These are phyloP conservation scores for Zoysia pacifica DNA, from an alignment of 176 grass and related monocot species.

Conservation along the genomic window DNA sequence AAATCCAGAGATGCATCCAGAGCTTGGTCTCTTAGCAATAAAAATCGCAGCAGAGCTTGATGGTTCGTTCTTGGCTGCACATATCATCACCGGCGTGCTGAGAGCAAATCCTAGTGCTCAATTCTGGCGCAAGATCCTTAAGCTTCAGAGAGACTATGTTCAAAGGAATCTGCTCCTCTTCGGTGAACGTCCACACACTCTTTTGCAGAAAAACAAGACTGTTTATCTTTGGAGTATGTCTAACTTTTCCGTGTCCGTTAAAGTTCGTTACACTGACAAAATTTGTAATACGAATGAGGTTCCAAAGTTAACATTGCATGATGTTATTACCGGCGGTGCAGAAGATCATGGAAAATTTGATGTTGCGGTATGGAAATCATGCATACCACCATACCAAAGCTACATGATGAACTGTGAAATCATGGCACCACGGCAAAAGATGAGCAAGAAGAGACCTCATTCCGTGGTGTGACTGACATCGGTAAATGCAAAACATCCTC, in stretches of 20 bases:
- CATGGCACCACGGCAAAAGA: background rate
- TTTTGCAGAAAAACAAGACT: background rate
- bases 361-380: background rate
- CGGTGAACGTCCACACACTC: background rate
- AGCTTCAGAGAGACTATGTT: background rate
- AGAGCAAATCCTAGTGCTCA: background rate
- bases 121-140: background rate
- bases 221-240: background rate
- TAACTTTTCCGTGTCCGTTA: background rate
- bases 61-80: slow-evolving; percentile 16
- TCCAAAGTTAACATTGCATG: background rate
- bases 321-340: background rate
- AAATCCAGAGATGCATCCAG: background rate
- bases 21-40: slow-evolving; percentile 24
- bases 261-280: background rate
- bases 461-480: background rate
- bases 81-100: background rate
- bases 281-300: background rate
- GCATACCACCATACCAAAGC: background rate
- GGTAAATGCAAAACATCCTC: background rate
- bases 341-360: background rate
- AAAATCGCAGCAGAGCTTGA: slow-evolving; percentile 28
- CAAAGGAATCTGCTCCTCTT: background rate
- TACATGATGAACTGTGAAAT: background rate
- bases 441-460: background rate